phyloP scores from a whole-genome alignment of 192 early-diverging fungal species.

The Coemansia sp. region DNA sequence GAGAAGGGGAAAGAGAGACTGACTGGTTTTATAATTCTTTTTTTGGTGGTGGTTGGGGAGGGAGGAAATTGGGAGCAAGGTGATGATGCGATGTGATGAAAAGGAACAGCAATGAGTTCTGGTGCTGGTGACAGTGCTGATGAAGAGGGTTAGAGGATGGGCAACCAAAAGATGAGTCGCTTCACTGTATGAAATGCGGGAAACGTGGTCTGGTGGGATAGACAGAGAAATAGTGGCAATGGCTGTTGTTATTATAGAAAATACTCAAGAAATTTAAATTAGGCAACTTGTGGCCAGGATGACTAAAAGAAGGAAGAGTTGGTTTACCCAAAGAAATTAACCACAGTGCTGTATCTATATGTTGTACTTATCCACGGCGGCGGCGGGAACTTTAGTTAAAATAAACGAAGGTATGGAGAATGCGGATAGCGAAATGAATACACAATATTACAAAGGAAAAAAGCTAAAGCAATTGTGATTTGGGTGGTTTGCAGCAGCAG shows the following conservation, averaged over 20 bases:
- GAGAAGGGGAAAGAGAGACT: background rate
- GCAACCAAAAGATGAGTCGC: no score
- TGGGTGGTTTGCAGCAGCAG: conserved; percentile 2
- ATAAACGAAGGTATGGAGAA: no score
- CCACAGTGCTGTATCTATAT: background rate
- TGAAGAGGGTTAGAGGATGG: background rate
- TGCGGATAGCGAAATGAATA: background rate
- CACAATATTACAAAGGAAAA: background rate
- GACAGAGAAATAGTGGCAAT: background rate
- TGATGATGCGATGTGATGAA: background rate
- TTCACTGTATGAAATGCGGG: background rate
- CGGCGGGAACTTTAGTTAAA: background rate
- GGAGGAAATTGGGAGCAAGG: conserved; percentile 1
- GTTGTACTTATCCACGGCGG: background rate
- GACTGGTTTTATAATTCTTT: background rate
- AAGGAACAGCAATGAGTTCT: background rate
- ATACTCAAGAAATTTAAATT: background rate
- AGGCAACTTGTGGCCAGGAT: background rate
- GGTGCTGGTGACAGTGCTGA: background rate
- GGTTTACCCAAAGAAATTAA: background rate
- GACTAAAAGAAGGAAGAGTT: background rate
- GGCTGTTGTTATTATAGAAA: background rate
- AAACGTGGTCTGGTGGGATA: no score
- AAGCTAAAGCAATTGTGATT: background rate
- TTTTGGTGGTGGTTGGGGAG: background rate